phyloP scores from a whole-genome alignment of 2,329 filamentous ascomycete species.

The Sclerotinia trifoliorum region DNA sequence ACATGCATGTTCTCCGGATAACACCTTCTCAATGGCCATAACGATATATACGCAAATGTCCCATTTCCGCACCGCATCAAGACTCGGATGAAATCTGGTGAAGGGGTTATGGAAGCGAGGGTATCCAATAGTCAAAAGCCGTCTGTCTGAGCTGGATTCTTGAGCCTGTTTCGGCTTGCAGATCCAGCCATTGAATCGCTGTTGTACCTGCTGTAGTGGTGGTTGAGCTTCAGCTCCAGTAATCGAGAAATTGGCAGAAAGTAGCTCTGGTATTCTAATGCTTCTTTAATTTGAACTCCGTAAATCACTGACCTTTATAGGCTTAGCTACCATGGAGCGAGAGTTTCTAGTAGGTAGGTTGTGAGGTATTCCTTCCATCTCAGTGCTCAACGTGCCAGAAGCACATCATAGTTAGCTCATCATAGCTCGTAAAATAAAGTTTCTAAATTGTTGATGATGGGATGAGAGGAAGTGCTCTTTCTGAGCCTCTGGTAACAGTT shows the following conservation, averaged over 20 bases:
- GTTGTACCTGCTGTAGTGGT: not conserved
- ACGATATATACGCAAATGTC: not conserved
- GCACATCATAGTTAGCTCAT: not conserved
- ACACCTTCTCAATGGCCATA: not conserved
- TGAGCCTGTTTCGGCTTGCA: not conserved
- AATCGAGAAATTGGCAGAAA: not conserved
- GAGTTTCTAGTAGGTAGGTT: not conserved
- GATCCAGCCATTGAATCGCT: not conserved
- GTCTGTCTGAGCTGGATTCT: not conserved
- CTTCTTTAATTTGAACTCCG: not conserved
- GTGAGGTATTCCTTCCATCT: not conserved
- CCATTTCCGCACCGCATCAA: not conserved
- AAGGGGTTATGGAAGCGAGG: not conserved
- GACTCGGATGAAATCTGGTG: not conserved
- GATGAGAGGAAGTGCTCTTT: not conserved
- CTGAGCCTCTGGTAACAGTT: not conserved
- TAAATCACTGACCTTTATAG: not conserved
- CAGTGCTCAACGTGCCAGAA: not conserved
- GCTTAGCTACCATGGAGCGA: not conserved
- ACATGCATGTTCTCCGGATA: not conserved
- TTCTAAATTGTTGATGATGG: not conserved
- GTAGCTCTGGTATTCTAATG: not conserved
- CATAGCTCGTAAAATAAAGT: not conserved
- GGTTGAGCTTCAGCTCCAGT: not conserved
- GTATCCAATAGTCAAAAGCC: not conserved